Base-by-base conservation (phyloP, 1,139 yeast species). In the Blastobotrys petasosporus region DNA sequence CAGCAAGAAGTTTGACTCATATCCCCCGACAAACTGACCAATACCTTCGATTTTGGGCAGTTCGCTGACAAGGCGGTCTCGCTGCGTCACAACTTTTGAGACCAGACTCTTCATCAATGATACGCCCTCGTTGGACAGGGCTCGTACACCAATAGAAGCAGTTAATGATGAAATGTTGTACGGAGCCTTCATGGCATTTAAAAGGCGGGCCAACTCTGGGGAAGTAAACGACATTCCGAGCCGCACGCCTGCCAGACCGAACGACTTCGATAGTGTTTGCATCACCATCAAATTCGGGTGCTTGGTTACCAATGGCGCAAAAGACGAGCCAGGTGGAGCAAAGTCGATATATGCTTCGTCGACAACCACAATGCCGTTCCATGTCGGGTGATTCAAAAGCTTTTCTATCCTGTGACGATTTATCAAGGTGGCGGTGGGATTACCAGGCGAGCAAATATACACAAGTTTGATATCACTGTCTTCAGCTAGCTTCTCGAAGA, bases 261-360 rank as follows among this genome's bases (percentile, higher is more conserved):
- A 94, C 0, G 97, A 82, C 62, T 92, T 92, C 20, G 97, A 88
- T 37, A 92, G 69, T 0, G 98, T 92, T 66, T 92, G 98, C 65
- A 90, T 70, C 8, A 87, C 96, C 31, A 86, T 88, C 49, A 94
- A 68, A 60, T 88, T 86, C 34, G 92, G 90, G 64, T 82, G 81
- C 58, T 81, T 75, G 62, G 80, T 86, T 5, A 87, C 97, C 53
- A 85, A 69, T 0, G 95, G 85, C n/a, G 88, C 75, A 57, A 82
- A 64, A 0, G 97, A 87, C 23, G 85, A 74, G 9, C 83, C 83
- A 15, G 66, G 53, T 12, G 79, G 71, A 3, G 94, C 70, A 63
- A 92, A 92, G 61, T 92, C 98, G 50, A 94, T 77, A 64, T 92
- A 92, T 0, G 98, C 98, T 66, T 92, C 98, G 65, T 92, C 98